Percentiles rank a stretch among this genome's conserved stretches.
phyloP scores from a whole-genome alignment of 2,329 filamentous ascomycete genomes.

The Myriangium duriaei region DNA sequence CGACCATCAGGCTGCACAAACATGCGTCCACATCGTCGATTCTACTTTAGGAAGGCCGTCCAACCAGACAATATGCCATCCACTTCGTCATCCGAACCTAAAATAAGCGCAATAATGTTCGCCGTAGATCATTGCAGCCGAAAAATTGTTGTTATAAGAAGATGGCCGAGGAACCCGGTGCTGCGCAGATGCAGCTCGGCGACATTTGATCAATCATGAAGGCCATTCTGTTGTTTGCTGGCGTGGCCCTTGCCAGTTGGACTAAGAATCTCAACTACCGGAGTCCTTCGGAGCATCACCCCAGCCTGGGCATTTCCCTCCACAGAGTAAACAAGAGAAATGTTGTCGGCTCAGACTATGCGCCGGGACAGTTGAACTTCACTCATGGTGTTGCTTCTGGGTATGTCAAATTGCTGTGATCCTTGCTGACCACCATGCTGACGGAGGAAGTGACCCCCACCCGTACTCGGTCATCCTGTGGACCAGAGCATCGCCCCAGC shows the following conservation, averaged over 20 bases:
- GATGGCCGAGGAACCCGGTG: no score
- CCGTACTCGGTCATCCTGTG: slow-evolving; percentile 31
- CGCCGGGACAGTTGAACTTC: slow-evolving; percentile 43
- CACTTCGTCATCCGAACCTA: no score
- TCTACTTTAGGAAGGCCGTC: no score
- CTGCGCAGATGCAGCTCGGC: no score
- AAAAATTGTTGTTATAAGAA: no score
- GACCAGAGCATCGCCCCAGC: slow-evolving; percentile 29
- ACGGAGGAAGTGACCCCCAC: slow-evolving; percentile 30
- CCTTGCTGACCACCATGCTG: slow-evolving; percentile 16
- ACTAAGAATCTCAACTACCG: slow-evolving; percentile 51
- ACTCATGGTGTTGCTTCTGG: slow-evolving; percentile 45
- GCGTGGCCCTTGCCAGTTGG: slow-evolving; percentile 20
- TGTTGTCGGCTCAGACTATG: slow-evolving; percentile 31
- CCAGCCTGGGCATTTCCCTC: slow-evolving; percentile 51
- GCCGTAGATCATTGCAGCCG: no score
- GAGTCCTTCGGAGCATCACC: slow-evolving; percentile 53
- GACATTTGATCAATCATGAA: no score
- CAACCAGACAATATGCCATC: no score
- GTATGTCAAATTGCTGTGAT: neutral
- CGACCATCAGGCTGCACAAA: no score
- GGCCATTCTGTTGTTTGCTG: slow-evolving; percentile 14
- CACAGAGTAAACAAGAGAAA: slow-evolving; percentile 47
- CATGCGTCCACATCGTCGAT: no score
- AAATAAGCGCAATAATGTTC: no score